Percentiles rank a stretch among this genome's conserved stretches.
These are phyloP conservation scores for Camelina sativa DNA, from an alignment of 345 rosid genomes.

Conservation along the genomic window DNA sequence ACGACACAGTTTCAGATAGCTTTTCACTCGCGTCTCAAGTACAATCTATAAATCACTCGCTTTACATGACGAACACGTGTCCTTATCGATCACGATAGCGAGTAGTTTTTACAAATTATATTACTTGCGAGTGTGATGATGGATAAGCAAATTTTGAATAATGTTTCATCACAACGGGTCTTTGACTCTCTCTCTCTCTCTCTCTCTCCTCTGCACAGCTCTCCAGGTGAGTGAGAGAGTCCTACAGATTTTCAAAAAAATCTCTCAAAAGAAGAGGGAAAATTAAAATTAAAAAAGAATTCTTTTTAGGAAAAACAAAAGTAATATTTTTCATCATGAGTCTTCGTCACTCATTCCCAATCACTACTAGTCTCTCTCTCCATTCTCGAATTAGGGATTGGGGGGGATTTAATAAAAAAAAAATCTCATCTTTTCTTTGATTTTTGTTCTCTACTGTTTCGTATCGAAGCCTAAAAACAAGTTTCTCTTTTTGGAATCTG, in stretches of 20 bases:
- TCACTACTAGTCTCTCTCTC: constrained; percentile 37
- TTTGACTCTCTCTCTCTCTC: constrained; percentile 16
- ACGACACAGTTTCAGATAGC: constrained; percentile 14
- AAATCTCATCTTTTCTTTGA: constrained; percentile 12
- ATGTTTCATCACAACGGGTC: constrained; percentile 39
- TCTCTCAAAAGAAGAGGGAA: constrained; percentile 49
- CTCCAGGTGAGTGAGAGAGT: too few species aligned
- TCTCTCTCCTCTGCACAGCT: constrained; percentile 30
- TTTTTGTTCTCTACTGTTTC: not conserved
- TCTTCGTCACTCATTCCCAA: constrained; percentile 29
- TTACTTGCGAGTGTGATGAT: constrained; percentile 14
- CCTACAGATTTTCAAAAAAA: constrained; percentile 32
- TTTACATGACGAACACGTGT: not conserved
- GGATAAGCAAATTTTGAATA: constrained; percentile 16
- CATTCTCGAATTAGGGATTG: constrained; percentile 20
- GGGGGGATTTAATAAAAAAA: not conserved
- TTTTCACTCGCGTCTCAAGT: constrained; percentile 14
- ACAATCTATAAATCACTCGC: not conserved
- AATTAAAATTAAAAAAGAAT: constrained; percentile 2
- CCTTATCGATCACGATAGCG: not conserved
- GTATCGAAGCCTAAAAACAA: constrained; percentile 1
- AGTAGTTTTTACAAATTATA: not conserved
- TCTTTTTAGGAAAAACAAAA: constrained; percentile 42
- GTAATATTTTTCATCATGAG: constrained; percentile 42
- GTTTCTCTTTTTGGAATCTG: not conserved